These are phyloP conservation scores for Paraleonurus japonicus DNA, from an alignment of 257 asterid species.

Conservation along the genomic window DNA sequence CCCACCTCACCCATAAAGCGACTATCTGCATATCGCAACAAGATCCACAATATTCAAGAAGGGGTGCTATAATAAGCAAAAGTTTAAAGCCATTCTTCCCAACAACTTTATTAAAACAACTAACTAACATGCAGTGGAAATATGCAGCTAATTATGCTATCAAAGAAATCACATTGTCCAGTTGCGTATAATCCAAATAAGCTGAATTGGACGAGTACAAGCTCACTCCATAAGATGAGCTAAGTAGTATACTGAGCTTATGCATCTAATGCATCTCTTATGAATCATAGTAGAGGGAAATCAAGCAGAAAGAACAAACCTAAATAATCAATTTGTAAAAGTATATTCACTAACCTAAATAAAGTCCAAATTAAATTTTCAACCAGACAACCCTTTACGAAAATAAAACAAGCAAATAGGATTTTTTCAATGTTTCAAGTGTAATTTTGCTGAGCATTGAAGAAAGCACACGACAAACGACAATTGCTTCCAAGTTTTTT, in stretches of 20 bases:
- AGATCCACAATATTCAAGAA: background rate
- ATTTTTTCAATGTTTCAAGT: background rate
- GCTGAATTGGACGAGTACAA: background rate
- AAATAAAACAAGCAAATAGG: background rate
- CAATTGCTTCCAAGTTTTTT: background rate
- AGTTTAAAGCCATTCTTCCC: background rate
- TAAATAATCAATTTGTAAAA: background rate
- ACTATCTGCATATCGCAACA: background rate
- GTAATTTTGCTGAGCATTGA: background rate
- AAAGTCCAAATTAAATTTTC: background rate
- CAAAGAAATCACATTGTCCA: background rate
- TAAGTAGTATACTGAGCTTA: conserved; percentile 3
- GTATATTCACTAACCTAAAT: background rate
- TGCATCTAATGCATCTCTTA: background rate
- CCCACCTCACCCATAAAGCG: no score
- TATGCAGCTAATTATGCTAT: background rate
- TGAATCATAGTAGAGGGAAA: background rate
- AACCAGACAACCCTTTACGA: background rate
- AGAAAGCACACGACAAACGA: background rate
- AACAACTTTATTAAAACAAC: background rate
- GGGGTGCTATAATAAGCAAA: background rate
- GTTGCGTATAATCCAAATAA: background rate
- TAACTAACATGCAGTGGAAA: background rate
- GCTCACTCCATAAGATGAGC: background rate
- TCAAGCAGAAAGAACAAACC: background rate